Conservation (phyloP, 768 basidiomycete species). For the Coprinopsis marcescibilis region DNA sequence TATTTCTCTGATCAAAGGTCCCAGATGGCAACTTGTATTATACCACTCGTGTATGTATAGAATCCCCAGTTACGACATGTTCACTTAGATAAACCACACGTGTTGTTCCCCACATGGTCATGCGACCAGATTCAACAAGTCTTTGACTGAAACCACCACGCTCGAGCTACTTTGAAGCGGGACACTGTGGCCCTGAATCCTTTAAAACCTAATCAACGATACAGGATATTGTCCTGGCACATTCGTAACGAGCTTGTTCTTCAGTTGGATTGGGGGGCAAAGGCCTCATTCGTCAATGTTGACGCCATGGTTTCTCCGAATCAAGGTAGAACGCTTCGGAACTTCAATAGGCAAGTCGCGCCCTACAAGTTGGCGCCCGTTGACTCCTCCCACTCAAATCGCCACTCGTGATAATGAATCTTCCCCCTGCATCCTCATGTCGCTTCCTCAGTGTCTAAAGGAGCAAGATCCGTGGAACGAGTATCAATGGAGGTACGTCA, state of each 20-base stretch:
- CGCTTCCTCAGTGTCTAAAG: conserved; percentile 5
- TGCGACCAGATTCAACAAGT: not conserved
- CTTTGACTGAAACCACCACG: not conserved
- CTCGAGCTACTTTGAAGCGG: not conserved
- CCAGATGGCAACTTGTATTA: conserved; percentile 3
- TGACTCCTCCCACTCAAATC: conserved; percentile 4
- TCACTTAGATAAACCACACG: conserved; percentile 3
- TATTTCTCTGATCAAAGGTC: not conserved
- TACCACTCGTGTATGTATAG: conserved; percentile 5
- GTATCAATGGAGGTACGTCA: conserved; percentile 11
- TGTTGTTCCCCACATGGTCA: conserved; percentile 4
- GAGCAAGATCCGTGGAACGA: conserved; percentile 10
- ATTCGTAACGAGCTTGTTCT: not conserved
- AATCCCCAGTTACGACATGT: conserved; percentile 3
- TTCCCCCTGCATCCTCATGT: conserved; percentile 7
- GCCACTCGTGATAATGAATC: conserved; percentile 5
- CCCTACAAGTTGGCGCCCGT: not conserved
- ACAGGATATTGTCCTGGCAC: not conserved
- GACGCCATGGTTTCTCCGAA: conserved; percentile 4
- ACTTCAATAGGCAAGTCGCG: conserved; percentile 8
- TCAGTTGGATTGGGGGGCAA: not conserved
- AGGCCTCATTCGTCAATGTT: not conserved
- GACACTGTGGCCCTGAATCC: not conserved
- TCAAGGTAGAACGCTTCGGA: conserved; percentile 7
- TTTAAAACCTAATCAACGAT: not conserved